Conservation (phyloP, 768 basidiomycete genomes). For the Lepiota brunneoincarnata region DNA sequence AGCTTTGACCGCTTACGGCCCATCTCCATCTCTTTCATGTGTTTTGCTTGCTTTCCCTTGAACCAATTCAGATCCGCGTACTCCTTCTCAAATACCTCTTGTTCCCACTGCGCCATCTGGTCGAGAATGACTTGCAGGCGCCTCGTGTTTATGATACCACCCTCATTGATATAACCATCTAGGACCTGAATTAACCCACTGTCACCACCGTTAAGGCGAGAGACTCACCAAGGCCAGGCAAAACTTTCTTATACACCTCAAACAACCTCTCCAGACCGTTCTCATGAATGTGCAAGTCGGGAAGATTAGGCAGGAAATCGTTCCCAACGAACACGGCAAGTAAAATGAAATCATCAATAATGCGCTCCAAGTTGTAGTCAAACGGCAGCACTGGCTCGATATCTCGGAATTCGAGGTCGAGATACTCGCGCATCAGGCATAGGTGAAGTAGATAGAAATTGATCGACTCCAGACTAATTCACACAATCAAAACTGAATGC, state of each 20-base stretch:
- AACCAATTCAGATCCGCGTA: conserved; percentile 89
- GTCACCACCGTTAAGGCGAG: neutral
- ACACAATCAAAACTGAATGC: neutral
- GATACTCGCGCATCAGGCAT: conserved; percentile 93
- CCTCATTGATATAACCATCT: conserved; percentile 95
- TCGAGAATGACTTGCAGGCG: conserved; percentile 85
- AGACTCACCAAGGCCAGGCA: conserved; percentile 67
- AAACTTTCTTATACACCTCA: conserved; percentile 90
- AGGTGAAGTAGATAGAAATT: conserved; percentile 96
- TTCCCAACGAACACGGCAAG: conserved; percentile 97
- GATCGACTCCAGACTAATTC: conserved; percentile 59
- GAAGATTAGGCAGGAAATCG: conserved; percentile 94
- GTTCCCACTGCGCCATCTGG: conserved; percentile 86
- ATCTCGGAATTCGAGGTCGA: conserved; percentile 90
- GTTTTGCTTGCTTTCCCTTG: conserved; percentile 87
- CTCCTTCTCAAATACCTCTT: conserved; percentile 89
- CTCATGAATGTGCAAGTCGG: conserved; percentile 96
- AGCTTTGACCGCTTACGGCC: conserved; percentile 56
- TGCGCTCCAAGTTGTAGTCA: conserved; percentile 83
- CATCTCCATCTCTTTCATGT: conserved; percentile 61
- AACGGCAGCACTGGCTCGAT: conserved; percentile 70
- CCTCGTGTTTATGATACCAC: conserved; percentile 74
- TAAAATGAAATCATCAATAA: conserved; percentile 98
- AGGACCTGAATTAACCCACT: neutral
- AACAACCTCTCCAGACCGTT: conserved; percentile 93